Base-by-base conservation (phyloP, 169 alveolate genomes). In the Toxoplasma gondii region DNA sequence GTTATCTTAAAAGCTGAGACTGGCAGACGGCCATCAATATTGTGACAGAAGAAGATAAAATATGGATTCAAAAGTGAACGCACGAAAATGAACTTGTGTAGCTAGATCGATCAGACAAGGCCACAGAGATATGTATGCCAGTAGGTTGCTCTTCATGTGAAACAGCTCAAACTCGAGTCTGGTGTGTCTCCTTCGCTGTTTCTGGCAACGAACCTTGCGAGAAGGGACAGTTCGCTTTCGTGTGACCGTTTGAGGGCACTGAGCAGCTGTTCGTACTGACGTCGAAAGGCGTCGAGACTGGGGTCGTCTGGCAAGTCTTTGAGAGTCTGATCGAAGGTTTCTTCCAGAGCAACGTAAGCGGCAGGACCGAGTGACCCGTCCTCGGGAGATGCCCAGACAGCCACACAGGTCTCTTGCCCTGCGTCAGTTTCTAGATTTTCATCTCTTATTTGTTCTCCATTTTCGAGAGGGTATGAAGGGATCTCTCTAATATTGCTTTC, bases 201-300 rank as follows among this genome's bases (percentile, higher is more conserved):
- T 12, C 58, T 7, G 24, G 22, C n/a, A 64, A 53, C 91, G 16
- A 31, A 86, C 96, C 94, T 95, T 92, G 95, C 96, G 80, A 97
- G 93, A 58, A 97, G 94, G 41, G 96, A 86, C 92, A 96, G 94
- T 94, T 97, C 98, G 54, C 96, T 95, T 74, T 97, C 98, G 88
- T 97, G 97, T 10, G 98, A 96, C 67, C 96, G 96, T 94, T 96
- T 96, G 36, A 97, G 95, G 10, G 98, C 97, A 82, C 97, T 81
- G 91, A 97, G 97, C 70, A 97, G 95, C 94, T 96, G 97, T 93
- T 97, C 98, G 84, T 97, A 97, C 83, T 97, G 98, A 70, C 88
- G 92, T 45, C 98, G 96, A 96, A 97, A 97, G 93, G 95, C 96
- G 93, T 97, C 98, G 78, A 97, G 94, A 38, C 97, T 88, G 90